These are phyloP conservation scores for Neonectria punicea DNA, from an alignment of 2,329 filamentous ascomycete genomes.

Conservation along the genomic window DNA sequence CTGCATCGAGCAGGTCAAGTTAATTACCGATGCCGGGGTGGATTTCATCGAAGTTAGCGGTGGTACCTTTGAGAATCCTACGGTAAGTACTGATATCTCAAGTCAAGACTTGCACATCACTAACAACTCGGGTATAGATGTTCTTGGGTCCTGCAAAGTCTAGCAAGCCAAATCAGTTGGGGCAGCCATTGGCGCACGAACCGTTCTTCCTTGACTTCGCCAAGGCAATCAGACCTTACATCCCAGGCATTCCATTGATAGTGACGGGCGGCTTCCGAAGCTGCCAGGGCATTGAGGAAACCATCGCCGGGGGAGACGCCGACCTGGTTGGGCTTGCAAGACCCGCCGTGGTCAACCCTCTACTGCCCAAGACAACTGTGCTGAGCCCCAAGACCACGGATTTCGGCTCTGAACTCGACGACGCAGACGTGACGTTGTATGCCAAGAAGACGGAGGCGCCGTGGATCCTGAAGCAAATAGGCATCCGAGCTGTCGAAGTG, in stretches of 20 bases:
- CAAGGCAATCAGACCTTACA: constrained; percentile 55
- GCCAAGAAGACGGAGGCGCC: constrained; percentile 19
- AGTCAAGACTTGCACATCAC: background rate
- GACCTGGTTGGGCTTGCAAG: constrained; percentile 53
- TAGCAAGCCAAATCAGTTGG: constrained; percentile 43
- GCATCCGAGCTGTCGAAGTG: constrained; percentile 17
- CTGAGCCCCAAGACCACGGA: constrained; percentile 8
- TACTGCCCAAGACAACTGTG: constrained; percentile 45
- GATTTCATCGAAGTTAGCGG: constrained; percentile 76
- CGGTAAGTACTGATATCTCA: constrained; percentile 43
- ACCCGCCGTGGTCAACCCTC: constrained; percentile 50
- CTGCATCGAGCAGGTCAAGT: constrained; percentile 66
- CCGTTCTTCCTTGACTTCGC: constrained; percentile 76
- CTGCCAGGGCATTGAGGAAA: constrained; percentile 50
- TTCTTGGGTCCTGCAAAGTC: constrained; percentile 35
- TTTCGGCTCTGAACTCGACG: background rate
- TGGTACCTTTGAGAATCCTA: constrained; percentile 65
- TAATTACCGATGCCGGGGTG: constrained; percentile 59
- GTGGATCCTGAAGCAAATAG: constrained; percentile 20
- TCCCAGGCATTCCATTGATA: constrained; percentile 59
- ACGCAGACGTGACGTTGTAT: constrained; percentile 8
- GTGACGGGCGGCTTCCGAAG: constrained; percentile 72
- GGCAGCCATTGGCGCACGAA: constrained; percentile 60
- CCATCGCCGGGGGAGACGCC: constrained; percentile 49
- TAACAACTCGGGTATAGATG: constrained; percentile 44